Evolutionary conservation across 1,139 yeast species (phyloP), one percentile per base, ranked within the genome.

Genomic region (Pichia cactophila): DNA sequence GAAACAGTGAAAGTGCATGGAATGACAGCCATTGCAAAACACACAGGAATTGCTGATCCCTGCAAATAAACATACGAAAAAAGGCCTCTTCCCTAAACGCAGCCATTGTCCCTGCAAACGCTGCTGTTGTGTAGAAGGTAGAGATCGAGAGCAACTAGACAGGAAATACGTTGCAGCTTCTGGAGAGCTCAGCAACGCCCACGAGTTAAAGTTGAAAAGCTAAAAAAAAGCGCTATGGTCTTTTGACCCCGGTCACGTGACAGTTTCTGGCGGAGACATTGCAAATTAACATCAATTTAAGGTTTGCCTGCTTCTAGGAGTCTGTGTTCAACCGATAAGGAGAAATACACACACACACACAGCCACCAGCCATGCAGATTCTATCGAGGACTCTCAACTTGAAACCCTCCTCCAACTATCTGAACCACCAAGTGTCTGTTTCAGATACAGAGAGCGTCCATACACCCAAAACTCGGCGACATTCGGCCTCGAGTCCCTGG

Each of bases 31-130:
- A 31, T 31, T 31, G 35, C n/a, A 5, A 12, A 31, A 17, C 12
- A 23, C 16, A 7, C 20, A 9, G 8, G 38, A 28, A 10, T 35
- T 23, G 3, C 7, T 16, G 23, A 8, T 6, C 7, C 38, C 11
- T 10, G 35, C 16, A 31, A 31, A 12, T 4, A 12, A 26, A 53
- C 51, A 41, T 50, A 51, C 52, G 54, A 46, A 49, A 49, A 45
- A 50, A 48, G 20, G 50, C 54, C 41, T 53, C 52, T 20, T 42
- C 44, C 35, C 43, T 33, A 11, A 35, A 16, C 23, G 23, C 38
- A 7, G 23, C 38, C 38, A 35, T 35, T 5, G 35, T 31, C 35
- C 35, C n/a, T 31, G 35, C n/a, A 31, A 31, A 14, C 12, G 35
- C 35, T 40, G 46, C 38, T 36, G 53, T 17, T 12, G 36, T 17